A percentile compares a stretch with the other conserved stretches of the same genome.
Conservation (phyloP, 805 yeast species). For the Candida railenensis region DNA sequence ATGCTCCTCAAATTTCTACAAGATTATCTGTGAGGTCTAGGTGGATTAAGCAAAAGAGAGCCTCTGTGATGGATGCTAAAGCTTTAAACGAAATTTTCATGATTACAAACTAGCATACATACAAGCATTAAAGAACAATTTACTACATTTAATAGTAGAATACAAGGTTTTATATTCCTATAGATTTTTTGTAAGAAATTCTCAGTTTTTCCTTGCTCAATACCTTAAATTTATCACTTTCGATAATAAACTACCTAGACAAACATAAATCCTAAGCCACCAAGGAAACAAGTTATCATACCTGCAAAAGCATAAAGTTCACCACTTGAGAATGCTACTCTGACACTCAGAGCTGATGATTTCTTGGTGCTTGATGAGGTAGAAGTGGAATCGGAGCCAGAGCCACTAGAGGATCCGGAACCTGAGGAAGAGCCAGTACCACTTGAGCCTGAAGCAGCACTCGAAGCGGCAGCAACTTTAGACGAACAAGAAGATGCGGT, state of each 20-base stretch:
- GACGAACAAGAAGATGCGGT: slow-evolving; percentile 32
- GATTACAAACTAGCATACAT: slow-evolving; percentile 51
- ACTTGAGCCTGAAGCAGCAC: slow-evolving; percentile 16
- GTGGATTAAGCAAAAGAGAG: slow-evolving; percentile 87
- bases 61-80: slow-evolving; percentile 85
- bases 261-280: slow-evolving; percentile 43
- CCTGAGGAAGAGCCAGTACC: slow-evolving; percentile 22
- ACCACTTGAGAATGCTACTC: slow-evolving; percentile 23
- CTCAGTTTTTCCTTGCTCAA: too few relatives aligned
- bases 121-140: background rate
- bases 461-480: slow-evolving; percentile 16
- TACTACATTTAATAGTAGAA: background rate
- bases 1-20: slow-evolving; percentile 25
- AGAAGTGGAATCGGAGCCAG: slow-evolving; percentile 23
- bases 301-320: slow-evolving; percentile 34
- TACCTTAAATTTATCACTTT: too few relatives aligned
- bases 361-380: slow-evolving; percentile 17
- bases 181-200: background rate
- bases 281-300: slow-evolving; percentile 37
- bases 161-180: background rate
- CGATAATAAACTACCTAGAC: slow-evolving; percentile 14
- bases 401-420: slow-evolving; percentile 18
- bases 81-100: slow-evolving; percentile 91
- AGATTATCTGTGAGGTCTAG: slow-evolving; percentile 68
- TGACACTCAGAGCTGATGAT: slow-evolving; percentile 17